Base-by-base conservation (phyloP, 2,329 filamentous ascomycete genomes). In the Ophiostoma sp. region DNA sequence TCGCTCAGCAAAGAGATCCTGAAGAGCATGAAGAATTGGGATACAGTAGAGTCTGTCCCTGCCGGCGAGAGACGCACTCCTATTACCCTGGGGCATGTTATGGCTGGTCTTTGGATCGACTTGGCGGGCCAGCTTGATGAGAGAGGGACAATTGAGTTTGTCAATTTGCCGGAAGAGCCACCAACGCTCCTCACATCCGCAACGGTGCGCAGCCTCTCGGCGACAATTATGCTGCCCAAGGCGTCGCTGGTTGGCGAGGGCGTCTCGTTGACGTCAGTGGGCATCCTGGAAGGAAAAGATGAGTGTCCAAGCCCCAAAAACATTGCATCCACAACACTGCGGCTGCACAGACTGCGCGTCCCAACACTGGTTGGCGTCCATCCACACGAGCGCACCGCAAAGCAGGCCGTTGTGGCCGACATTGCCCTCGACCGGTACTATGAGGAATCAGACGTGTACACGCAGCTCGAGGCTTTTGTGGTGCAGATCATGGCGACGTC, bases 281-380 rank as follows among this genome's bases (percentile, higher is more conserved):
- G 45, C 63, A 55, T 80, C 79, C 74, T 79, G 15, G 64, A n/a
- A 6, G 28, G 19, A 7, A n/a, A n/a, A n/a, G n/a, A n/a, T n/a
- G n/a, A 28, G 17, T 2, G 8, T 5, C 28, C 19, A 48, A 5
- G 17, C 17, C 45, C 8, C 45, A 1, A 45, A 17, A 2, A 25
- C 61, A 11, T 33, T 5, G 22, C 57, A 78, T 8, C 64, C 15
- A 73, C 79, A 22, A 75, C 76, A 52, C 79, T 92, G 63, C 83
- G 84, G 50, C 79, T 93, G 9, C 85, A 86, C 64, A 85, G 87
- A 25, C 79, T 94, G 69, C 85, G 85, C 50, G 85, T 93, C 11
- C 90, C 92, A 33, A 90, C 89, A 42, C 80, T 95, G 69, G 88
- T 95, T 64, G 92, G 92, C 0, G 87, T 95, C 36, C 94, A 95